A percentile compares a stretch with the other conserved stretches of the same genome.
phyloP scores from a whole-genome alignment of 768 basidiomycete species.

The Suillus placidus region DNA sequence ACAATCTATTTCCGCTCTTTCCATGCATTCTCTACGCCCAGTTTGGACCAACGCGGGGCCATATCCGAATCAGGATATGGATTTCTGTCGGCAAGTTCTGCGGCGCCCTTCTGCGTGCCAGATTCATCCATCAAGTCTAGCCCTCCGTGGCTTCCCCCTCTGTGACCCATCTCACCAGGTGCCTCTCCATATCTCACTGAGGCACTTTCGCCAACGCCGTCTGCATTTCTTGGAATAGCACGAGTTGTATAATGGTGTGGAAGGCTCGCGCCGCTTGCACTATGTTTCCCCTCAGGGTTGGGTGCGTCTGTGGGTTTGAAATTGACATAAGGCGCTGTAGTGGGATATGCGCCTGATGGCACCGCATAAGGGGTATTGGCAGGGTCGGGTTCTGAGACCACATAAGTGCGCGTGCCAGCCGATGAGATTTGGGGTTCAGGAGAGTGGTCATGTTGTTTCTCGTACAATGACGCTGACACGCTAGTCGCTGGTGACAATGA shows the following conservation, averaged over 20 bases:
- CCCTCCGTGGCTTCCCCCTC: constrained; percentile 47
- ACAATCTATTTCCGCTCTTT: constrained; percentile 45
- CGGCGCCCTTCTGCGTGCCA: constrained; percentile 41
- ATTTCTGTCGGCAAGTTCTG: constrained; percentile 47
- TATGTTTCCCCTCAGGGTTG: constrained; percentile 38
- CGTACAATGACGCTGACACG: constrained; percentile 44
- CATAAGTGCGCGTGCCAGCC: constrained; percentile 61
- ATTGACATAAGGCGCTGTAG: constrained; percentile 49
- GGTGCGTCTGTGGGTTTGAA: constrained; percentile 45
- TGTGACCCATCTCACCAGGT: constrained; percentile 48
- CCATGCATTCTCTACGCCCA: constrained; percentile 51
- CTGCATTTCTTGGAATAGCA: constrained; percentile 42
- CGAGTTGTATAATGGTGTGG: constrained; percentile 50
- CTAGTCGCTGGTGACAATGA: constrained; percentile 27
- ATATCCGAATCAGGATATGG: constrained; percentile 45
- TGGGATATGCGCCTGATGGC: constrained; percentile 70
- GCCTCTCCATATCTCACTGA: constrained; percentile 45
- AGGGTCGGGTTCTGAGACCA: constrained; percentile 74
- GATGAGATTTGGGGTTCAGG: constrained; percentile 49
- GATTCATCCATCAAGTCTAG: constrained; percentile 44
- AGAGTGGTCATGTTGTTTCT: constrained; percentile 60
- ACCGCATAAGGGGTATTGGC: constrained; percentile 63
- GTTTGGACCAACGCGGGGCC: constrained; percentile 48
- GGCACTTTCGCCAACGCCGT: constrained; percentile 52
- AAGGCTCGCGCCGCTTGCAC: constrained; percentile 45